These are phyloP conservation scores for Cercospora sojina DNA, from an alignment of 2,329 filamentous ascomycete genomes.

Conservation along the genomic window DNA sequence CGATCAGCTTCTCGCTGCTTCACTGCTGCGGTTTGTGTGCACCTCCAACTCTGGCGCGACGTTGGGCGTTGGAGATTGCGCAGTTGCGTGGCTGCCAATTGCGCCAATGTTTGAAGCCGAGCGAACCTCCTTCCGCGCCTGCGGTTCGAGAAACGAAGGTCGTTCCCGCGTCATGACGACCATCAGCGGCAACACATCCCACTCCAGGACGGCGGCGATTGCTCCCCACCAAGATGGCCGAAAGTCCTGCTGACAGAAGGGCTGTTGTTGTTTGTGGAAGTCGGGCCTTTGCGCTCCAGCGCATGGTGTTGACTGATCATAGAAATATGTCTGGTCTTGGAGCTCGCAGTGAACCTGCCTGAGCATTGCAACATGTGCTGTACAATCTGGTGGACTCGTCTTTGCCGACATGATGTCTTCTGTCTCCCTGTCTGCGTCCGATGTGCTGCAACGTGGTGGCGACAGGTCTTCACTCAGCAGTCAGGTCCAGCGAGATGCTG, in stretches of 20 bases:
- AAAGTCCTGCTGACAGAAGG: neutral
- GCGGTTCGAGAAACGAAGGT: neutral
- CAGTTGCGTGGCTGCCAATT: neutral
- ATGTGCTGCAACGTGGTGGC: neutral
- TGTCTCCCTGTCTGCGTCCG: neutral
- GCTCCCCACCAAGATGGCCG: conserved; percentile 7
- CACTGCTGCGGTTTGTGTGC: neutral
- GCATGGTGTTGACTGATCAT: neutral
- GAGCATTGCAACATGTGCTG: neutral
- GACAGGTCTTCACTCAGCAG: neutral
- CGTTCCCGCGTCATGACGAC: neutral
- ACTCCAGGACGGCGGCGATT: conserved; percentile 2
- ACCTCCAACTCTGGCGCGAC: neutral
- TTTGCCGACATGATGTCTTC: neutral
- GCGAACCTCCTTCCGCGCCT: too few relatives aligned
- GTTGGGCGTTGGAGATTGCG: neutral
- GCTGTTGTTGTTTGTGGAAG: neutral
- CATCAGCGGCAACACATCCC: conserved; percentile 4
- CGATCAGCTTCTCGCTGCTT: neutral
- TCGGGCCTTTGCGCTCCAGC: neutral
- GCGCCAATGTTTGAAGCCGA: neutral
- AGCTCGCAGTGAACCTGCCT: neutral
- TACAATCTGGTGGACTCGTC: neutral
- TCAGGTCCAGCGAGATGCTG: neutral
- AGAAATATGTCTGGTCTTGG: neutral